Evolutionary conservation across 768 basidiomycete species (phyloP).

Genomic region (Candolleomyces efflorescens): DNA sequence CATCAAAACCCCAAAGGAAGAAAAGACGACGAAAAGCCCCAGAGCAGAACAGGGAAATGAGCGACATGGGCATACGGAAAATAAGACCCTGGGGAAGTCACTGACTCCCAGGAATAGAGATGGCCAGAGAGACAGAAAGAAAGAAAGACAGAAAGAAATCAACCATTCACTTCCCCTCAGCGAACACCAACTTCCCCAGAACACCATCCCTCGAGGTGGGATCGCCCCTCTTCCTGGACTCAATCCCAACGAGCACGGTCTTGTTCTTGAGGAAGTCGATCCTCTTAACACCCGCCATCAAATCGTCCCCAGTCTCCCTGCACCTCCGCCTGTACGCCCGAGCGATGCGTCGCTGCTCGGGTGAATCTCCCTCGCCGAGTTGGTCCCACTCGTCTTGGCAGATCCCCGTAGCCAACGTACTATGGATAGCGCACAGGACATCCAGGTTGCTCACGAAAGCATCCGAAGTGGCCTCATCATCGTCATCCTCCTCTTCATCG

Average conservation of each 20-base stretch:
- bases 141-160: background rate
- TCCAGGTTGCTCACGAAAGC: conserved; percentile 53
- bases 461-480: background rate
- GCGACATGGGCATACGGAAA: too few species aligned
- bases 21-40: background rate
- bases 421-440: conserved; percentile 56
- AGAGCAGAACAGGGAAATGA: background rate
- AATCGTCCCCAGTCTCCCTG: conserved; percentile 54
- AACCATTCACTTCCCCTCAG: background rate
- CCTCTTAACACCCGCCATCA: conserved; percentile 65
- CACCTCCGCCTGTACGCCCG: conserved; percentile 63
- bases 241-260: conserved; percentile 56
- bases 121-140: background rate
- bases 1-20: background rate
- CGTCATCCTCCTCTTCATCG: background rate
- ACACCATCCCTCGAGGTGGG: background rate
- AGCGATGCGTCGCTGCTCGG: conserved; percentile 56
- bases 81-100: too few species aligned
- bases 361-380: conserved; percentile 40
- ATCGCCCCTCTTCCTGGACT: conserved; percentile 18
- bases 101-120: background rate
- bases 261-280: conserved; percentile 65
- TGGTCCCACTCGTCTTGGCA: conserved; percentile 63
- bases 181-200: conserved; percentile 11
- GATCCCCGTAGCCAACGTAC: conserved; percentile 49